phyloP scores from a whole-genome alignment of 495 filamentous ascomycete genomes.

The Xylaria cubensis region DNA sequence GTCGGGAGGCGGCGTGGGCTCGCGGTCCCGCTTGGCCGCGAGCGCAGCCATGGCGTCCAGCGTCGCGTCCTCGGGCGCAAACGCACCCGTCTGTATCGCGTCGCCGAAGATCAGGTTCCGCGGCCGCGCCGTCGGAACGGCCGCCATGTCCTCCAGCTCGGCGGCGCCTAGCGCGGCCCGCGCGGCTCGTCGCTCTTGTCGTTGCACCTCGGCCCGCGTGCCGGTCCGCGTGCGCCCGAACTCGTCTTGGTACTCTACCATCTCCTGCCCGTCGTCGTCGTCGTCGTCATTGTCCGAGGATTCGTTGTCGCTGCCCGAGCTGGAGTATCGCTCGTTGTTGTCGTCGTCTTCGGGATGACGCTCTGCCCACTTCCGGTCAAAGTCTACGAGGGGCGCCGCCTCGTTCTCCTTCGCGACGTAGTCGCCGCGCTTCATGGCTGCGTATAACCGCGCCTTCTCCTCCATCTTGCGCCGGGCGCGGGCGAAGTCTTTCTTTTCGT shows the following conservation, averaged over 20 bases:
- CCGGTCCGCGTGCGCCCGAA: conserved; percentile 79
- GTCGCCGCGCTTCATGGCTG: conserved; percentile 79
- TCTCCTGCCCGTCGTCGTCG: conserved; percentile 55
- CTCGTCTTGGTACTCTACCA: conserved; percentile 86
- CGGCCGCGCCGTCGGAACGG: conserved; percentile 63
- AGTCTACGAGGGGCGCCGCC: conserved; percentile 77
- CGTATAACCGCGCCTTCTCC: conserved; percentile 84
- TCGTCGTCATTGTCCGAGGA: conserved; percentile 42
- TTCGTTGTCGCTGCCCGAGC: conserved; percentile 52
- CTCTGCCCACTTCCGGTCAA: conserved; percentile 93
- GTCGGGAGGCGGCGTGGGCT: conserved; percentile 75
- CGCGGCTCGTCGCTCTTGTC: conserved; percentile 55
- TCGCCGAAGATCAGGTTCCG: conserved; percentile 81
- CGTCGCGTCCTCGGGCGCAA: conserved; percentile 69
- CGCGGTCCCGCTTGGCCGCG: conserved; percentile 75
- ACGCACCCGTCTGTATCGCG: conserved; percentile 80
- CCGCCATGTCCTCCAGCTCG: conserved; percentile 56
- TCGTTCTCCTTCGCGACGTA: conserved; percentile 62
- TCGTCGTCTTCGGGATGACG: conserved; percentile 49
- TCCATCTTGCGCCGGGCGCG: conserved; percentile 81
- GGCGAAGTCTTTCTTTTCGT: conserved; percentile 51
- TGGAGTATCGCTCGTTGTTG: conserved; percentile 36
- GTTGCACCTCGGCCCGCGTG: conserved; percentile 67
- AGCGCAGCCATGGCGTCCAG: conserved; percentile 69
- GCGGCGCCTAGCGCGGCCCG: conserved; percentile 52